Evolutionary conservation across 306 rosid genomes (phyloP).

Genomic region (Castanea crenata): DNA sequence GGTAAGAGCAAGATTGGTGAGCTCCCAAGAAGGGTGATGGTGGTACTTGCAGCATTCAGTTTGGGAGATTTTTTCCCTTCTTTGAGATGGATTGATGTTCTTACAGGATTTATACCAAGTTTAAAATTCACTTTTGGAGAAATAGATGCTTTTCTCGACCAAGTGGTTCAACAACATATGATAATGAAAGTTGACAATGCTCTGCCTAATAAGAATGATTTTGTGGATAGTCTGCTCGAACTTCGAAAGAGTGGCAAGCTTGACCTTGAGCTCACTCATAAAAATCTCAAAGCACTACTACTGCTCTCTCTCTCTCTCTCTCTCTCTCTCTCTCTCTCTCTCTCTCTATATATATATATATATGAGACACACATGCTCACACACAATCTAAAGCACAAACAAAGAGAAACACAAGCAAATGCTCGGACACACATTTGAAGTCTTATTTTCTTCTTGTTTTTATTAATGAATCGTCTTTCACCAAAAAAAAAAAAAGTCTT

Average conservation of each 20-base stretch:
- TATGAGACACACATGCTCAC: neutral
- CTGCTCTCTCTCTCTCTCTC: neutral
- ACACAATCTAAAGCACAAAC: neutral
- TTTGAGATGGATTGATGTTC: too few species aligned
- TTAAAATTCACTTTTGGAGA: too few species aligned
- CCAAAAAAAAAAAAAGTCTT: too few species aligned
- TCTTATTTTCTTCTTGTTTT: too few species aligned
- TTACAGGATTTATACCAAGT: too few species aligned
- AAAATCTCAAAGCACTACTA: neutral
- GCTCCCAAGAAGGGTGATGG: neutral
- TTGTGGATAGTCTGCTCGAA: slow-evolving; percentile 15
- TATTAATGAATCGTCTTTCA: too few species aligned
- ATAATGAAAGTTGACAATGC: neutral
- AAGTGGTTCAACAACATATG: neutral
- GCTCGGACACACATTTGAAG: neutral
- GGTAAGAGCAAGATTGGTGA: neutral
- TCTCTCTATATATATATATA: neutral
- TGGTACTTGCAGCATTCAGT: neutral
- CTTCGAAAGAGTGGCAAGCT: slow-evolving; percentile 1
- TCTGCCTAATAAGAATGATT: neutral
- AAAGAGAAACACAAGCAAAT: too few species aligned
- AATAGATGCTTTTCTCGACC: too few species aligned
- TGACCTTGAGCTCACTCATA: neutral
- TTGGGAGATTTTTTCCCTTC: neutral
- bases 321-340: neutral